Conservation (phyloP, 2,329 filamentous ascomycete genomes). For the Pyricularia pennisetigena region DNA sequence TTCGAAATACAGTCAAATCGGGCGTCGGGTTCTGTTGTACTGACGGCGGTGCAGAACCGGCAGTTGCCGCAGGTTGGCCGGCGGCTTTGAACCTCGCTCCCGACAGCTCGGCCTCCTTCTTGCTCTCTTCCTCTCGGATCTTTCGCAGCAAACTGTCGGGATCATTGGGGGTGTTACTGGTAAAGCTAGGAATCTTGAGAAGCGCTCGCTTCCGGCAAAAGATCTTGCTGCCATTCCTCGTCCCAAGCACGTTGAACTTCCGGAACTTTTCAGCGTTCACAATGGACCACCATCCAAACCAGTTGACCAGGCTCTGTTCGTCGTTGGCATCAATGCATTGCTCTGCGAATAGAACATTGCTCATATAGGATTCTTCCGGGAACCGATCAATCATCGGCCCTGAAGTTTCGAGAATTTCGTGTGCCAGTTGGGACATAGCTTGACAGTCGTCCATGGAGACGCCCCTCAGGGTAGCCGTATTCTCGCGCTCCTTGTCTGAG, state of each 20-base stretch:
- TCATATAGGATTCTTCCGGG: constrained; percentile 3
- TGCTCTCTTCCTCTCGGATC: neutral
- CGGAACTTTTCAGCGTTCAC: constrained; percentile 38
- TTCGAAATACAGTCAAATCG: neutral
- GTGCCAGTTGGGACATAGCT: constrained; percentile 7
- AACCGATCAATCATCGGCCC: constrained; percentile 5
- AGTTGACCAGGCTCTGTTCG: constrained; percentile 53
- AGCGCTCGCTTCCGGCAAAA: constrained; percentile 7
- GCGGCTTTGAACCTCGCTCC: neutral
- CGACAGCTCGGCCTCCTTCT: neutral
- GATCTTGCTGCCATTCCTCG: constrained; percentile 6
- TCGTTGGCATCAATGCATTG: constrained; percentile 43
- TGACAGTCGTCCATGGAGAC: constrained; percentile 15
- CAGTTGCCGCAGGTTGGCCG: neutral
- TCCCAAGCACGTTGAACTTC: constrained; percentile 35
- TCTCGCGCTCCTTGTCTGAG: neutral
- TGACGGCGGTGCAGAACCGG: neutral
- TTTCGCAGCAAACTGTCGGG: constrained; percentile 20
- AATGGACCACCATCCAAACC: constrained; percentile 51
- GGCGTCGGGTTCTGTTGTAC: neutral
- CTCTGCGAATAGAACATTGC: constrained; percentile 35
- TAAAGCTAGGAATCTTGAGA: constrained; percentile 27
- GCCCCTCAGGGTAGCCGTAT: constrained; percentile 15
- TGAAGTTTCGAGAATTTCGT: constrained; percentile 7
- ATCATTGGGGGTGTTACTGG: constrained; percentile 21